phyloP scores from a whole-genome alignment of 345 rosid species.

The Brassica napus region Da-Ae NC_063442.1:28056501-28057000 shows the following conservation, averaged over 20 bases:
- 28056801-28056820: constrained; percentile 63
- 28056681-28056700: constrained; percentile 61
- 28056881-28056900: constrained; percentile 81
- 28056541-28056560: constrained; percentile 78
- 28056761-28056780: constrained; percentile 60
- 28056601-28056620: constrained; percentile 62
- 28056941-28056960: constrained; percentile 65
- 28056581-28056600: constrained; percentile 95
- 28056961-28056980: constrained; percentile 81
- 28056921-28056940: constrained; percentile 78
- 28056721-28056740: constrained; percentile 70
- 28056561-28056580: constrained; percentile 75
- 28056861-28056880: constrained; percentile 91
- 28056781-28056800: constrained; percentile 78
- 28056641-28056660: constrained; percentile 60
- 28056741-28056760: constrained; percentile 57
- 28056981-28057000: constrained; percentile 71
- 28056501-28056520: constrained; percentile 71
- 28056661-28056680: constrained; percentile 48
- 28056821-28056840: constrained; percentile 68
- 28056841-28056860: constrained; percentile 82
- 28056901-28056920: constrained; percentile 88
- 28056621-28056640: constrained; percentile 62
- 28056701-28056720: constrained; percentile 60
- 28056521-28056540: constrained; percentile 85